Conservation (phyloP, 495 filamentous ascomycete species). For the Hyaloscypha bicolor region DNA sequence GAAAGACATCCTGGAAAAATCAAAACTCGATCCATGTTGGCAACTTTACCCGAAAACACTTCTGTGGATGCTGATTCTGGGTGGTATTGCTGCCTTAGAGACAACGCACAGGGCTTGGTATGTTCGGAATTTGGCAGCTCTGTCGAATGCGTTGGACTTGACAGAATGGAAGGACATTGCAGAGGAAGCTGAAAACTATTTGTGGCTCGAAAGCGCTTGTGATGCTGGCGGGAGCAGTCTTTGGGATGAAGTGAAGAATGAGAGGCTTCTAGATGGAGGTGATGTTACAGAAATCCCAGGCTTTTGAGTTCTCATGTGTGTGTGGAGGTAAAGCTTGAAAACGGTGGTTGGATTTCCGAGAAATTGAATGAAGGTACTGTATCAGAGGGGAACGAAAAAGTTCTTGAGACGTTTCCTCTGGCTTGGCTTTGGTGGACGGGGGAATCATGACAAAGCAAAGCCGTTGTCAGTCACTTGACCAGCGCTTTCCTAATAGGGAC, state of each 20-base stretch:
- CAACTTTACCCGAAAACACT: conserved; percentile 8
- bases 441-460: too few relatives aligned
- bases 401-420: too few relatives aligned
- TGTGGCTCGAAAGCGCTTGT: conserved; percentile 16
- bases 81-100: conserved; percentile 6
- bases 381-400: too few relatives aligned
- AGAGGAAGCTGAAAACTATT: conserved; percentile 2
- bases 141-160: conserved; percentile 1
- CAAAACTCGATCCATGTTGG: conserved; percentile 9
- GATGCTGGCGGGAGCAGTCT: conserved; percentile 8
- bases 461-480: too few relatives aligned
- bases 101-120: conserved; percentile 7
- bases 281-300: too few relatives aligned
- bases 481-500: too few relatives aligned
- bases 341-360: too few relatives aligned
- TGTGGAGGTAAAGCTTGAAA: too few relatives aligned
- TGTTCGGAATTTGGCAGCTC: conserved; percentile 4
- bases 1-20: not conserved
- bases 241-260: conserved; percentile 9
- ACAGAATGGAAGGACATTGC: conserved; percentile 8
- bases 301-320: too few relatives aligned
- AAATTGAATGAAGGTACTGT: too few relatives aligned
- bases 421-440: too few relatives aligned
- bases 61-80: conserved; percentile 16
- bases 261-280: not conserved